Conservation (phyloP, 345 rosid genomes). For the Nephelium lappaceum region DNA sequence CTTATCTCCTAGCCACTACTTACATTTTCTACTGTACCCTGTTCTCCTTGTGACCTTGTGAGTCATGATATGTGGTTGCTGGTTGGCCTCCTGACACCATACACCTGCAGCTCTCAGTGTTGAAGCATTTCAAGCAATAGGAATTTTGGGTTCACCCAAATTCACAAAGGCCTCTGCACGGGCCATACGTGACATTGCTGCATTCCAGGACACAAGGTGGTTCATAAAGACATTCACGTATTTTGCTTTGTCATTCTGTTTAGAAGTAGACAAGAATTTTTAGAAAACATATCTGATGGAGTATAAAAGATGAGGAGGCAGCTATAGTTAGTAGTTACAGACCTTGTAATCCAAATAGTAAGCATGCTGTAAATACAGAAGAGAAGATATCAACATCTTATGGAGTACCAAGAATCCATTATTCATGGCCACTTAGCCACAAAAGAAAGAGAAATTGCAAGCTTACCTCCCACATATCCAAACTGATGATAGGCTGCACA, state of each 20-base stretch:
- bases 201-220: conserved; percentile 89
- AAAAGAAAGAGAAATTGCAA: conserved; percentile 13
- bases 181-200: conserved; percentile 71
- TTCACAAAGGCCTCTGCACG: conserved; percentile 91
- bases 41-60: neutral
- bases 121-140: conserved; percentile 54
- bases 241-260: conserved; percentile 73
- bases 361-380: conserved; percentile 69
- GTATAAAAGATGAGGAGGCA: neutral
- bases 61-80: neutral
- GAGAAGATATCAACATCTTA: neutral
- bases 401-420: neutral
- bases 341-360: conserved; percentile 95
- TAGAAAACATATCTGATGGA: neutral
- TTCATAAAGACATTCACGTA: conserved; percentile 72
- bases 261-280: neutral
- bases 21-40: neutral
- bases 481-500: conserved; percentile 83
- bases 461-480: conserved; percentile 96
- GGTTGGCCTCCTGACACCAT: neutral
- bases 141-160: conserved; percentile 83
- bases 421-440: neutral
- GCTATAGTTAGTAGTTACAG: conserved; percentile 27
- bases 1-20: neutral
- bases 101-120: conserved; percentile 1